phyloP scores from a whole-genome alignment of 2,329 filamentous ascomycete species.

The Trichoderma afroharzianum region DNA sequence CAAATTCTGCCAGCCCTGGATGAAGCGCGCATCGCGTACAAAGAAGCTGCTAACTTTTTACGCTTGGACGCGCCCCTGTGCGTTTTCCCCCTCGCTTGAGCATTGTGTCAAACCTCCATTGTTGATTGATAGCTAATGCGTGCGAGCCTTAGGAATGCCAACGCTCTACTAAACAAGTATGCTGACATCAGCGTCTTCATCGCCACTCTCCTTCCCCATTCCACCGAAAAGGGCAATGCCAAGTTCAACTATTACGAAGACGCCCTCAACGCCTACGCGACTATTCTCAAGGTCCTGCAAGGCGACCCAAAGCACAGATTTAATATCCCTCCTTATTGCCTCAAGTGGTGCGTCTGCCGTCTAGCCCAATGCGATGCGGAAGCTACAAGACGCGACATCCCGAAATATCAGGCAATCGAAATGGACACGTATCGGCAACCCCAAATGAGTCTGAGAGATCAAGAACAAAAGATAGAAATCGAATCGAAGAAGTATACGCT shows the following conservation, averaged over 20 bases:
- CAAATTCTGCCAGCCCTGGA: constrained; percentile 42
- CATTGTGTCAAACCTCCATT: neutral
- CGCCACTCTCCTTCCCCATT: constrained; percentile 37
- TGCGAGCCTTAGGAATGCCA: constrained; percentile 53
- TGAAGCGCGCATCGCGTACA: constrained; percentile 77
- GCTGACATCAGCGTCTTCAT: constrained; percentile 82
- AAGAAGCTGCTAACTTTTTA: constrained; percentile 84
- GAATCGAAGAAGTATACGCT: constrained; percentile 83
- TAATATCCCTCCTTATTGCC: constrained; percentile 91
- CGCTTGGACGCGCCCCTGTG: constrained; percentile 14
- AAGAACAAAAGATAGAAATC: no score
- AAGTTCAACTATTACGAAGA: constrained; percentile 65
- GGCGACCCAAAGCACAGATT: constrained; percentile 78
- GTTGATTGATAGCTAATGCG: neutral
- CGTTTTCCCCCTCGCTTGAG: neutral
- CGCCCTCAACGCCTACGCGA: constrained; percentile 78
- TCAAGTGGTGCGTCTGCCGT: constrained; percentile 92
- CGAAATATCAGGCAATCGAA: constrained; percentile 78
- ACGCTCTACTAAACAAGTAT: constrained; percentile 91
- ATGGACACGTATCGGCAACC: constrained; percentile 42
- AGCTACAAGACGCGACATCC: constrained; percentile 72
- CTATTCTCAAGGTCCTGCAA: constrained; percentile 72
- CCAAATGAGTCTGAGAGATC: no score
- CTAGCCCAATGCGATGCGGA: constrained; percentile 72
- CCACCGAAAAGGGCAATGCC: no score